These are phyloP conservation scores for Xylaria longipes DNA, from an alignment of 495 filamentous ascomycete genomes.

Conservation along the genomic window DNA sequence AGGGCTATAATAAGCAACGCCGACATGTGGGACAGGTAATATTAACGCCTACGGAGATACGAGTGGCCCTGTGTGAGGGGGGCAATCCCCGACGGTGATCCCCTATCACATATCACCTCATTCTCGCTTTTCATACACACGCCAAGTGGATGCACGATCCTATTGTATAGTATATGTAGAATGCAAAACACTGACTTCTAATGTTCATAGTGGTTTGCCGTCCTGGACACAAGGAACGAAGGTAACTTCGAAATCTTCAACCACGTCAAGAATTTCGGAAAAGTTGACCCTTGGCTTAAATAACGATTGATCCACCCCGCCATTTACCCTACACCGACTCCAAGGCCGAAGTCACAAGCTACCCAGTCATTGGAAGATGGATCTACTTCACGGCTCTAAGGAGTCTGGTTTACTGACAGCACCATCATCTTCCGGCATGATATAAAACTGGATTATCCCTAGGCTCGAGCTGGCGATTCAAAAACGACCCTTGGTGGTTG, in stretches of 20 bases:
- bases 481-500: not conserved
- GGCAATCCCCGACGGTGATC: not conserved
- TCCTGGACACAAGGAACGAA: slow-evolving; percentile 52
- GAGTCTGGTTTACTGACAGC: not conserved
- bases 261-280: slow-evolving; percentile 34
- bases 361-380: not conserved
- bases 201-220: slow-evolving; percentile 51
- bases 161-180: not conserved
- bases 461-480: not conserved
- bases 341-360: not conserved
- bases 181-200: not conserved
- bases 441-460: not conserved
- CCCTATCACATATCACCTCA: not conserved
- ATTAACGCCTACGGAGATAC: not conserved
- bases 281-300: not conserved
- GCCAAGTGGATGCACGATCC: not conserved
- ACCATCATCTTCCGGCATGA: not conserved
- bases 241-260: slow-evolving; percentile 61
- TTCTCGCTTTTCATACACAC: not conserved
- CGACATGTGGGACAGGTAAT: not conserved
- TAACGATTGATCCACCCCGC: not conserved
- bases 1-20: not conserved
- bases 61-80: not conserved
- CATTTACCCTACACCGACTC: not conserved
- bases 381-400: not conserved